Evolutionary conservation across 1,284 basidiomycete species (phyloP), one percentile per base, ranked within the genome.

Genomic region (Melampsora larici-populina): DNA sequence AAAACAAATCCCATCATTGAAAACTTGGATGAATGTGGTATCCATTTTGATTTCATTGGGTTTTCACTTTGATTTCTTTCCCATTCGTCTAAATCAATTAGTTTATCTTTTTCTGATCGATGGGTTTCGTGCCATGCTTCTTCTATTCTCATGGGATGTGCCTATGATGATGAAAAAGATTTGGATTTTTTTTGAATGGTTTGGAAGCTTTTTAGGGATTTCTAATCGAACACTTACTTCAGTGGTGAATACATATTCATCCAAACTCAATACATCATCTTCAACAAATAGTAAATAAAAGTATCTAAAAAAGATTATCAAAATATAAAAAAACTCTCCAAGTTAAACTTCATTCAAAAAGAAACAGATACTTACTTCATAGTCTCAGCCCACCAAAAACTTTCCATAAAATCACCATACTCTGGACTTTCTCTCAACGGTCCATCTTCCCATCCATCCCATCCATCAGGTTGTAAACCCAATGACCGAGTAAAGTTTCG

Each of bases 231-330:
- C 40, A 43, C 63, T 36, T 21, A 64, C 82, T 78, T 83, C 82
- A 21, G 82, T 83, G 55, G 81, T 83, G 72, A 82, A 81, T 33
- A 82, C 82, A 66, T 81, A 82, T 67, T 79, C 78, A 74, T 82
- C 81, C 64, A 83, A 70, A 58, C 72, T 72, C 24, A 71, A 72
- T 21, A 78, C 33, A 18, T 77, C 33, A 3, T 81, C 79, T 72
- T 83, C 82, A 33, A 81, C 79, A 78, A 81, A 82, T 66, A 79
- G 79, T 40, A 83, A 73, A 46, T 80, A 82, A 36, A 82, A 78
- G 76, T 83, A 83, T 79, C 82, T 83, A 80, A 58, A 58, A 2
- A 58, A 1, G 1, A 58, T 58, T 18, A 58, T 11, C 55, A 29
- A 6, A 24, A 18, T 5, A 3, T 33, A 7, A 64, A 64, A 5